Evolutionary conservation across 768 basidiomycete species (phyloP).

Genomic region (Russula virescens): DNA sequence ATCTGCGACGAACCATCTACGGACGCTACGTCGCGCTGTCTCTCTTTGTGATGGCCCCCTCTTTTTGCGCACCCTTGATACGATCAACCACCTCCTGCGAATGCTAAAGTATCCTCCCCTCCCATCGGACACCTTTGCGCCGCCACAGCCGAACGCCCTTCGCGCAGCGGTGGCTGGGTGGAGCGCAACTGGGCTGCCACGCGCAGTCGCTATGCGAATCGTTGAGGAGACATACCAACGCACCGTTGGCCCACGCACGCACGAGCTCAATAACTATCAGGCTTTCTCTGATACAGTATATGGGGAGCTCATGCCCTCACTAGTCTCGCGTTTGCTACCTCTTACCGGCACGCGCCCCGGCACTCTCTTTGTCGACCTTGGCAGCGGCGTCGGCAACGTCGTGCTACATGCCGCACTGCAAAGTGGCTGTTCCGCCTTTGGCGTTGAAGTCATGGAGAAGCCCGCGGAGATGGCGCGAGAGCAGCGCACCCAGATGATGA

Average conservation of each 20-base stretch:
- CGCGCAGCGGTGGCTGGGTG: constrained; percentile 45
- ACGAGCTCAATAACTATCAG: constrained; percentile 70
- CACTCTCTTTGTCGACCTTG: constrained; percentile 52
- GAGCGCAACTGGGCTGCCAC: constrained; percentile 50
- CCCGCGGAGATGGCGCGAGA: constrained; percentile 76
- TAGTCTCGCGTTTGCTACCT: constrained; percentile 51
- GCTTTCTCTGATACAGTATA: constrained; percentile 84
- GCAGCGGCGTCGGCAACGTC: constrained; percentile 57
- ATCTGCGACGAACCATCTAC: constrained; percentile 36
- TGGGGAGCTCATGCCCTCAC: constrained; percentile 81
- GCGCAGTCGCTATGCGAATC: constrained; percentile 64
- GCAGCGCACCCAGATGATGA: constrained; percentile 68
- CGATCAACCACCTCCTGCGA: constrained; percentile 57
- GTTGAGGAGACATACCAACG: constrained; percentile 92
- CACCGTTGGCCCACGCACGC: constrained; percentile 85
- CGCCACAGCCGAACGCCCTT: constrained; percentile 42
- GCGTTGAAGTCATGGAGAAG: constrained; percentile 68
- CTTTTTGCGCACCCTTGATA: constrained; percentile 56
- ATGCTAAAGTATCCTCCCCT: constrained; percentile 59
- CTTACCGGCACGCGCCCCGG: constrained; percentile 44
- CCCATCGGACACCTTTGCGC: constrained; percentile 46
- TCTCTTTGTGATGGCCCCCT: constrained; percentile 64
- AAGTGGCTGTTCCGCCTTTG: constrained; percentile 45
- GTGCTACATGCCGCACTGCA: constrained; percentile 50
- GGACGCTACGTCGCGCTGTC: constrained; percentile 63